Evolutionary conservation across 768 basidiomycete species (phyloP).

Genomic region (Suillus bovinus): DNA sequence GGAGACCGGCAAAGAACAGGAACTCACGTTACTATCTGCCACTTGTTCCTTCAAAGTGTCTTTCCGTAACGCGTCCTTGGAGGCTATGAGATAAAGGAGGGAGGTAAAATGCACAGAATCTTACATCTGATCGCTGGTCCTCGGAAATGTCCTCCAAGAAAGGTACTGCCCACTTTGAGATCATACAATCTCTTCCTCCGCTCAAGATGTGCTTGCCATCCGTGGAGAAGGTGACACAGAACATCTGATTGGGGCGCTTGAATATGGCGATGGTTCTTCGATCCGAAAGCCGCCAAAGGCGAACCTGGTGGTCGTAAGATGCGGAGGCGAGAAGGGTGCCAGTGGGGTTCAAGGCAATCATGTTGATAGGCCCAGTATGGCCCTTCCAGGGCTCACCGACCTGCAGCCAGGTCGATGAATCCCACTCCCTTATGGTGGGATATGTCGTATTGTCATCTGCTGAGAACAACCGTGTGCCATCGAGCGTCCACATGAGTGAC

Average conservation of each 20-base stretch:
- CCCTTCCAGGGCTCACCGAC: neutral
- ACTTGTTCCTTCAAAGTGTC: no score
- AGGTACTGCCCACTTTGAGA: neutral
- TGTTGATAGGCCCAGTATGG: neutral
- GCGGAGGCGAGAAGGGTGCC: neutral
- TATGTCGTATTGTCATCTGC: accelerated
- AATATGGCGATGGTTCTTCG: neutral
- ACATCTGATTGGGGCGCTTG: no score
- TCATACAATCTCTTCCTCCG: neutral
- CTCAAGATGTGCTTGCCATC: neutral
- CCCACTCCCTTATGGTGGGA: neutral
- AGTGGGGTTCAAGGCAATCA: neutral
- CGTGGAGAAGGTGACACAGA: neutral
- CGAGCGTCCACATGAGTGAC: neutral
- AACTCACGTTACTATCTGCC: no score
- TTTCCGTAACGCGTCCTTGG: no score
- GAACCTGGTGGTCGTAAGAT: neutral
- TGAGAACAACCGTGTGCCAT: neutral
- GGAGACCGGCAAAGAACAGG: no score
- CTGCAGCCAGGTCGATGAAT: neutral
- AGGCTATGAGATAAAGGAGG: no score
- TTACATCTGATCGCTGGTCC: neutral
- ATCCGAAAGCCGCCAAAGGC: neutral
- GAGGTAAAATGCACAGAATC: no score
- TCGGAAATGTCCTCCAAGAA: neutral